Base-by-base conservation (phyloP, 2,329 filamentous ascomycete species). In the Allantophomopsis lycopodina region DNA sequence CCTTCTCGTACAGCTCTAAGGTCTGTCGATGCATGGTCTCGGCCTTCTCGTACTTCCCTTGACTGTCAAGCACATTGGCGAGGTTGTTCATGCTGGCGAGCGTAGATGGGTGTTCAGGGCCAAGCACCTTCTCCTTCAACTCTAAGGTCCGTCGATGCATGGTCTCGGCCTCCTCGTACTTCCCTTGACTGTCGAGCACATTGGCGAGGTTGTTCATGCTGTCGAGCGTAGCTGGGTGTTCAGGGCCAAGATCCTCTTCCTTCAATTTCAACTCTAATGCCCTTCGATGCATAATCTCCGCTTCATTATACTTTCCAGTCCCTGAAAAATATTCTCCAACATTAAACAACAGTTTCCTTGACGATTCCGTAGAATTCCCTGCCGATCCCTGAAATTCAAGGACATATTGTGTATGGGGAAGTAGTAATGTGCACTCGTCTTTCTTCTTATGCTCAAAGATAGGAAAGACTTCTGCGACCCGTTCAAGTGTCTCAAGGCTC, bases 371-470 rank as follows among this genome's bases (percentile, higher is more conserved):
- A 30, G 15, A n/a, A 7, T n/a, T 14, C 14, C 3, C 13, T 11
- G 20, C 10, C n/a, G 10, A 15, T 16, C 33, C 15, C 13, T 13
- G 7, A 5, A 34, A 37, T 5, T 28, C 21, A 10, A 38, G 13
- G n/a, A 21, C 12, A 11, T 7, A 37, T 15, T 20, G 21, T 14
- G 49, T 52, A 44, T 60, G 56, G 32, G 55, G 53, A 16, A 60
- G 35, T 42, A 56, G 59, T 30, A 39, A 18, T 28, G 41, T 43
- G 53, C 55, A 59, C 7, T 42, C 34, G 7, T 38, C 42, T 46
- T 42, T 44, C 28, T 47, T 53, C 2, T 42, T n/a, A 40, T 50
- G 30, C 3, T 5, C 14, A 18, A 15, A 15, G 15, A 6, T 15
- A 16, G 35, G 15, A 38, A 30, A 42, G 17, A 21, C 5, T n/a